Base-by-base conservation (phyloP, 169 alveolate genomes). In the Plasmodium yoelii region DNA sequence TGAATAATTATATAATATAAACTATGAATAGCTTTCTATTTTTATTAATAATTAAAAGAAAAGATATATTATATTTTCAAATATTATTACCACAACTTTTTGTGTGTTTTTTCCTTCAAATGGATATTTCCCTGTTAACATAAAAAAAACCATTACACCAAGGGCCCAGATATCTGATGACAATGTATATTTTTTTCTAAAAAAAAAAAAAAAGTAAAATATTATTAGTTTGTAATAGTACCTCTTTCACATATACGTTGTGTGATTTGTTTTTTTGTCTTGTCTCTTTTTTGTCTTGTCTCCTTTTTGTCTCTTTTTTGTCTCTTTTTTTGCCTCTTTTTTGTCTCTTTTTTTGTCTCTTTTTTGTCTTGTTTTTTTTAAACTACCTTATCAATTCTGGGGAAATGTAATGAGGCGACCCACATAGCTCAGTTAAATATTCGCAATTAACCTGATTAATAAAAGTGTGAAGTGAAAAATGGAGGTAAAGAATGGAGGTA, bases 161-260 rank as follows among this genome's bases (percentile, higher is more conserved):
- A 90, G 86, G 28, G 95, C 95, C 95, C 95, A 93, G 87, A 93
- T 93, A 53, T 93, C 95, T 22, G 92, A 92, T 19, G 92, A 77
- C 10, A 70, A 63, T 63, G 87, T 87, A 64, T 93, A 93, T 53
- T 80, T 71, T 55, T 88, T 89, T 68, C 95, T 88, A 87, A 26
- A 67, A 42, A 44, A 44, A 65, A 44, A 18, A 34, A 9, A 5
- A 0, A 34, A n/a, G n/a, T 12, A 70, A 44, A 26, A 28, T 19
- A 18, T 51, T 13, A 13, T 51, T 24, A 5, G n/a, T 61, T 13
- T 51, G 18, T 13, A 9, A 13, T 13, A 51, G 22, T 12, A 51
- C 9, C 59, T 18, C 18, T 2, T 51, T 1, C 6, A 13, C 9
- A 51, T 12, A 8, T 9, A 9, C 1, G 13, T 9, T 47, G 22